Evolutionary conservation across 2,329 filamentous ascomycete genomes (phyloP), one percentile per base, ranked within the genome.

Genomic region (Coniochaeta hoffmannii): DNA sequence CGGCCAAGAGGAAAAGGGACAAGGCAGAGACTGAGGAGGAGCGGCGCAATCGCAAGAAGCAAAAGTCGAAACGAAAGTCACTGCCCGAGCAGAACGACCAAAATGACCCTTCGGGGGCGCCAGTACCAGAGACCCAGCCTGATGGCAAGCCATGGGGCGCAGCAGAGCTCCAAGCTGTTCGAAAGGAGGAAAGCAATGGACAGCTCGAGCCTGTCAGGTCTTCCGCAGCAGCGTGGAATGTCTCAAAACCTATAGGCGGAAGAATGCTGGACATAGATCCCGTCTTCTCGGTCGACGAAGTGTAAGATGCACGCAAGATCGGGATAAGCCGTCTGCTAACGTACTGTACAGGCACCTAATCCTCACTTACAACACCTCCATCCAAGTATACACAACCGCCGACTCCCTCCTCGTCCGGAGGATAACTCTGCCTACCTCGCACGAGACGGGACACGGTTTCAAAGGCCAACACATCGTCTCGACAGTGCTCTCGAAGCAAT

Each of bases 351-450:
- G 89, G 66, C 80, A 87, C 70, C 68, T 97, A 36, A 85, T 97
- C 56, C 69, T 96, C 55, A 82, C 87, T 31, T 89, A 90, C 64
- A 81, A 85, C 58, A 86, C 82, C 28, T 86, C 87, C 10, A 76
- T 97, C 54, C 88, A 91, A 67, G 80, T 96, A 26, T 96, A 94
- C 70, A 88, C 89, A 1, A 83, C 89, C 30, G 76, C 82, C 60
- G 91, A 90, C 55, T 97, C 94, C 1, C 81, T 95, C 52, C 81
- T 95, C 22, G 77, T 90, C 49, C 85, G 90, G 61, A 83, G 49
- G 22, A 51, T 51, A 51, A 31, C 85, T 55, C 86, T 97, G 51
- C 73, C 80, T 12, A 73, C 59, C 63, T 52, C 63, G 60, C 15
- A 55, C 12, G 63, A 66, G 8, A 63, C 61, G n/a, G 58, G 62